Evolutionary conservation across 2,329 filamentous ascomycete species (phyloP), one percentile per base, ranked within the genome.

Genomic region (Scortechinia acanthostroma): DNA sequence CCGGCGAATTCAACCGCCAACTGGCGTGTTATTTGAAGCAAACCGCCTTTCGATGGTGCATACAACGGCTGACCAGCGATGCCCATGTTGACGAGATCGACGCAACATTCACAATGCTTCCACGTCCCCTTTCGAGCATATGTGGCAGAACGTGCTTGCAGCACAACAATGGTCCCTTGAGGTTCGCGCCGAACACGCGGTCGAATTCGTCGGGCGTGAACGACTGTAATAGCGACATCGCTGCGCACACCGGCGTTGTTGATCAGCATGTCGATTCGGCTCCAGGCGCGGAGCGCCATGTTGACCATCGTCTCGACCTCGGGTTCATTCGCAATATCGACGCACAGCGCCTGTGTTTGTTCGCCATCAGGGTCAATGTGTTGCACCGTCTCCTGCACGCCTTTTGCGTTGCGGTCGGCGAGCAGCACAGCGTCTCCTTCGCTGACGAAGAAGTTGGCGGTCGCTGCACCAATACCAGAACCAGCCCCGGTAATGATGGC

Each of bases 121-220:
- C 51, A 0, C 56, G 62, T 0, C 66, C 61, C 48, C 71, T 68
- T 48, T 64, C 55, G 13, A 70, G 50, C 68, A 72, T 72, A 15
- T 61, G 55, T 19, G 6, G 35, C 0, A 70, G 50, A 2, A 70
- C 57, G 46, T 61, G 65, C 47, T 72, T 69, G n/a, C n/a, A n/a
- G n/a, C n/a, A n/a, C n/a, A n/a, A n/a, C n/a, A n/a, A n/a, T n/a
- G n/a, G n/a, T 0, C 67, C 68, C 2, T 58, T 65, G 1, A 72
- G 49, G 42, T 72, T 71, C 44, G 70, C 55, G 43, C 66, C 61
- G 3, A 71, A 43, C 2, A 70, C 57, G 0, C 60, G 57, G 2
- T 66, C 54, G 63, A 63, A 71, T 42, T 69, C 64, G 0, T 51
- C 47, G n/a, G n/a, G n/a, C n/a, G n/a, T n/a, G n/a, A 40, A 14